Conservation (phyloP, 306 rosid species). For the Vachellia collinsii region DNA sequence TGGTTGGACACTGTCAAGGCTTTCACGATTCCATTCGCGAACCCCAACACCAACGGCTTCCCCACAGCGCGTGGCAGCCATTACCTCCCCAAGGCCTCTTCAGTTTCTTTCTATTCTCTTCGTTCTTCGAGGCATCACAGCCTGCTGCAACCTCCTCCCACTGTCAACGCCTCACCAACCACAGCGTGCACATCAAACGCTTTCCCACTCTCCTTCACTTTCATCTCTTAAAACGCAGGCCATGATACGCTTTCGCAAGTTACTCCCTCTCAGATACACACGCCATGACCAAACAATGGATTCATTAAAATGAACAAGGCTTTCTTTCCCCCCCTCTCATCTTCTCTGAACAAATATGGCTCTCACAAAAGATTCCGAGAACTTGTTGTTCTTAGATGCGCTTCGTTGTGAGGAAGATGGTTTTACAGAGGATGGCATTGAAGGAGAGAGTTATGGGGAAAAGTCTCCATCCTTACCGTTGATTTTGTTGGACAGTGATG, state of each 20-base stretch:
- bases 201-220: background rate
- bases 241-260: background rate
- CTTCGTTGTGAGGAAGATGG: constrained; percentile 72
- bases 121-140: background rate
- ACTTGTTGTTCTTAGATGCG: constrained; percentile 54
- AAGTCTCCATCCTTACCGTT: constrained; percentile 51
- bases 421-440: constrained; percentile 35
- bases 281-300: background rate
- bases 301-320: constrained; percentile 42
- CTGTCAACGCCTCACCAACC: background rate
- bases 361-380: constrained; percentile 47
- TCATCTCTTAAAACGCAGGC: background rate
- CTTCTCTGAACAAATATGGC: constrained; percentile 69
- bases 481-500: constrained; percentile 52
- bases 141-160: background rate
- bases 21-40: background rate
- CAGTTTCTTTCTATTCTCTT: background rate
- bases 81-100: background rate
- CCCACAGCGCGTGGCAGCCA: background rate
- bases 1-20: background rate
- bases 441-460: constrained; percentile 35
- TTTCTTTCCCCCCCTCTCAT: constrained; percentile 35
- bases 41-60: background rate
- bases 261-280: background rate
- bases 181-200: background rate